phyloP scores from a whole-genome alignment of 139 green algal species.

The Chlorella sp. region DNA sequence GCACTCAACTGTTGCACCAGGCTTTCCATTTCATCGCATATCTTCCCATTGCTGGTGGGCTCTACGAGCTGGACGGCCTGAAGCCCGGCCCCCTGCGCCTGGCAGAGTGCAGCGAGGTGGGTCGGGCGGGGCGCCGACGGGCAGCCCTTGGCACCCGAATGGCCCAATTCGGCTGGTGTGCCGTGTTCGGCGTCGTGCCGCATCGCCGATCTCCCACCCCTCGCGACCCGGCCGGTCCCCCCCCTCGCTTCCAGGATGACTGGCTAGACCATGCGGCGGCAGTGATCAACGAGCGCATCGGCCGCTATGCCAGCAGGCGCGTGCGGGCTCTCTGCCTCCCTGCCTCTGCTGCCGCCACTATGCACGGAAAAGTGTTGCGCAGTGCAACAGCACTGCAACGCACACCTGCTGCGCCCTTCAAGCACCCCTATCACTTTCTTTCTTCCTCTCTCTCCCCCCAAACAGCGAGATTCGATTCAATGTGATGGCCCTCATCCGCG shows the following conservation, averaged over 20 bases:
- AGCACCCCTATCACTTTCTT: background rate
- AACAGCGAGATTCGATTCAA: conserved; percentile 76
- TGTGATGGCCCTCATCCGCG: conserved; percentile 91
- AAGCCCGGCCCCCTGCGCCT: conserved; percentile 90
- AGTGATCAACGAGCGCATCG: conserved; percentile 76
- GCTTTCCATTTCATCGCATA: conserved; percentile 89
- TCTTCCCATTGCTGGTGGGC: conserved; percentile 71
- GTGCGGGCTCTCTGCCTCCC: background rate
- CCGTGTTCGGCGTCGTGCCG: background rate
- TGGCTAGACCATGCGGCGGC: conserved; percentile 71
- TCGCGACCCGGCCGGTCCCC: background rate
- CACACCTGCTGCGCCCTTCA: background rate
- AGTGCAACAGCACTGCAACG: background rate
- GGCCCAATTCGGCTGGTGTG: background rate
- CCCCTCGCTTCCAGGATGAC: conserved; percentile 47
- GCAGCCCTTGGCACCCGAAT: background rate
- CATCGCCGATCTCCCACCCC: background rate
- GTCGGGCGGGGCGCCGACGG: background rate
- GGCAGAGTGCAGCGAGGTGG: conserved; percentile 48
- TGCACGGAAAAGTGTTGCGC: background rate
- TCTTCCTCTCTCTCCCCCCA: background rate
- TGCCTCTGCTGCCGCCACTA: background rate
- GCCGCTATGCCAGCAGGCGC: conserved; percentile 60
- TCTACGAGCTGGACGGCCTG: conserved; percentile 98
- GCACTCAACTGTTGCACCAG: no score